Conservation (phyloP, 176 grass and related monocot species). For the Triticum turgidum region DNA sequence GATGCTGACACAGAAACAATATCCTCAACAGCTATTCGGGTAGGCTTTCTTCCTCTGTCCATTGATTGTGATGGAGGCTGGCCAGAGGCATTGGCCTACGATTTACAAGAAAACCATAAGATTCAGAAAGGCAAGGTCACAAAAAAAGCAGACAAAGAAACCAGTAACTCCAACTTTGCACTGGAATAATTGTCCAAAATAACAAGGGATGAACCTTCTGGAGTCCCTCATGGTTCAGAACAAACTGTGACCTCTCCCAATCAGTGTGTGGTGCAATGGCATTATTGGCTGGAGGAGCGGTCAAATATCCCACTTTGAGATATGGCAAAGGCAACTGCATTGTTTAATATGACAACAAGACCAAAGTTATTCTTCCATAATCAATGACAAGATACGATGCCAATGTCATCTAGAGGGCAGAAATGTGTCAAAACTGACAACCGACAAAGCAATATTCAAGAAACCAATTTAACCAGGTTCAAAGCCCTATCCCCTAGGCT, state of each 20-base stretch:
- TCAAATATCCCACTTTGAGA: slow-evolving; percentile 92
- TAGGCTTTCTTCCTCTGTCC: slow-evolving; percentile 51
- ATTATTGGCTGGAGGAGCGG: slow-evolving; percentile 68
- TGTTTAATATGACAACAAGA: slow-evolving; percentile 6
- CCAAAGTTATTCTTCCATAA: not conserved
- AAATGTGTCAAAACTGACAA: not conserved
- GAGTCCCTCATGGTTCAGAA: slow-evolving; percentile 92
- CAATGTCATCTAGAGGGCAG: not conserved
- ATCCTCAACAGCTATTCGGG: slow-evolving; percentile 72
- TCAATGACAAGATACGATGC: not conserved
- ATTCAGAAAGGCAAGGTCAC: not conserved
- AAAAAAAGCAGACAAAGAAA: not conserved
- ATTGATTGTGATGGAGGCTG: slow-evolving; percentile 52
- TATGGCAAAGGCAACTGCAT: slow-evolving; percentile 94
- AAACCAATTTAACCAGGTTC: not conserved
- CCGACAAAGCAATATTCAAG: not conserved
- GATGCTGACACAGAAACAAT: slow-evolving; percentile 83
- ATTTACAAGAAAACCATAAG: slow-evolving; percentile 19
- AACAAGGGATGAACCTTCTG: slow-evolving; percentile 62
- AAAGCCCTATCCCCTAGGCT: not conserved
- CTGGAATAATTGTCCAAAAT: not conserved
- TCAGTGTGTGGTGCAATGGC: slow-evolving; percentile 85
- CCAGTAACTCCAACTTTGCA: slow-evolving; percentile 9
- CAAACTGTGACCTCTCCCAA: slow-evolving; percentile 86
- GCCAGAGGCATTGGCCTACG: slow-evolving; percentile 57